Evolutionary conservation across 805 yeast genomes (phyloP).

Genomic region (Metschnikowia bowlesiae): DNA sequence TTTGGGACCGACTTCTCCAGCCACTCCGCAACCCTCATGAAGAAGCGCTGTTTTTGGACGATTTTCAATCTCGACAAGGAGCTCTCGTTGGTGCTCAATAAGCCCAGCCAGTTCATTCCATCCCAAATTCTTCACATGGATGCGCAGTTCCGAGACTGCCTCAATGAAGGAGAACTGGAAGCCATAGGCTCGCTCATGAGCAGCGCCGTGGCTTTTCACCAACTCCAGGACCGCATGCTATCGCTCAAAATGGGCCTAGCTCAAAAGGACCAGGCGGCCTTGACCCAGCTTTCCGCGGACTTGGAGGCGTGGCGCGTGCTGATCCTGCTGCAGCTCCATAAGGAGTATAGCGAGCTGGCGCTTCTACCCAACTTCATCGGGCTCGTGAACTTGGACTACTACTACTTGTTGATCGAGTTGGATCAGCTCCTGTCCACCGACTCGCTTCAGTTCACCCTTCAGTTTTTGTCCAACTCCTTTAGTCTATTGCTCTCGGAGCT

Average conservation of each 20-base stretch:
- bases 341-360: constrained; percentile 23
- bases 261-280: constrained; percentile 4
- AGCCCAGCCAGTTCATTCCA: constrained; percentile 34
- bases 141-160: constrained; percentile 13
- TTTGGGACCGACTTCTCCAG: constrained; percentile 14
- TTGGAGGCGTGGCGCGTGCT: constrained; percentile 37
- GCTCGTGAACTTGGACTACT: constrained; percentile 34
- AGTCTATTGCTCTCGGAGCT: constrained; percentile 26
- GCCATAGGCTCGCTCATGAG: constrained; percentile 17
- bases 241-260: constrained; percentile 14
- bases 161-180: constrained; percentile 23
- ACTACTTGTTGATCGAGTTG: constrained; percentile 36
- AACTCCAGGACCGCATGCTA: constrained; percentile 25
- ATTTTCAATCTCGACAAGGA: constrained; percentile 37
- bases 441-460: constrained; percentile 38
- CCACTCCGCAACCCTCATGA: constrained; percentile 6
- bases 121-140: constrained; percentile 17
- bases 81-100: constrained; percentile 28
- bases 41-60: constrained; percentile 32
- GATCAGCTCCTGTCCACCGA: constrained; percentile 38
- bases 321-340: constrained; percentile 26
- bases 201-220: constrained; percentile 22
- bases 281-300: constrained; percentile 23
- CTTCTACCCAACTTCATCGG: constrained; percentile 31
- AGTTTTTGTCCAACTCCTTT: constrained; percentile 38